phyloP scores from a whole-genome alignment of 163 green algal genomes.

The Trebouxiophyceae sp. region DNA sequence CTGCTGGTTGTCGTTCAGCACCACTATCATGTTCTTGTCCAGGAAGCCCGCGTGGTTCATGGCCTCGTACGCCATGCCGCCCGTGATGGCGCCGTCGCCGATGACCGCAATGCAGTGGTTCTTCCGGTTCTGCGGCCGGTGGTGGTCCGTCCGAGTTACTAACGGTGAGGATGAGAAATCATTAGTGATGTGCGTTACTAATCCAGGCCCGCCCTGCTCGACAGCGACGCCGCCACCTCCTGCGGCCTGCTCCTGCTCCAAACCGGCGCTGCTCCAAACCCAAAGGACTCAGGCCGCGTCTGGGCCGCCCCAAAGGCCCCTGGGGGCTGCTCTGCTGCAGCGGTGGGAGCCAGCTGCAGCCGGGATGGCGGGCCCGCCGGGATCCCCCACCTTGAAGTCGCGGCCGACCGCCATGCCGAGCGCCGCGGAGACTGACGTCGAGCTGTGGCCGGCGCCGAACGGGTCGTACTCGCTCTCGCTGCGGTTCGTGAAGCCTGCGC shows the following conservation, averaged over 20 bases:
- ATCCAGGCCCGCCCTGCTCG: no score
- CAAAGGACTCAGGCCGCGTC: no score
- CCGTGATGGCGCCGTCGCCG: slow-evolving; percentile 96
- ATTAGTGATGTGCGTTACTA: no score
- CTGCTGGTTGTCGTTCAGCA: slow-evolving; percentile 99
- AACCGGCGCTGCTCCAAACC: no score
- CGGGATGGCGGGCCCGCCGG: no score
- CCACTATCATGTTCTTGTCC: slow-evolving; percentile 99
- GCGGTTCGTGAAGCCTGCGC: slow-evolving; percentile 94
- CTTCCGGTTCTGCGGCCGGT: slow-evolving; percentile 43
- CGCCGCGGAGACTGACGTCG: slow-evolving; percentile 89
- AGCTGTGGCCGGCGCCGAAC: slow-evolving; percentile 95
- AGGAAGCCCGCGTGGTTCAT: slow-evolving; percentile 99
- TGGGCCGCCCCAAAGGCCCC: no score
- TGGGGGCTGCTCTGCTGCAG: no score
- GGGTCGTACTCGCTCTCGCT: slow-evolving; percentile 91
- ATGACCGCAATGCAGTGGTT: slow-evolving; percentile 96
- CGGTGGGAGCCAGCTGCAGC: no score
- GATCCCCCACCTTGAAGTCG: slow-evolving; percentile 62
- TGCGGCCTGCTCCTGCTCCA: no score
- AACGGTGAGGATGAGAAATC: no score
- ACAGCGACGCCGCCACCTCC: no score
- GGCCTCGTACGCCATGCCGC: slow-evolving; percentile 97
- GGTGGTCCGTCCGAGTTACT: no score
- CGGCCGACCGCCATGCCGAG: slow-evolving; percentile 95